Evolutionary conservation across 306 rosid species (phyloP), one percentile per base, ranked within the genome.

Genomic region (Cicer cuneatum): DNA sequence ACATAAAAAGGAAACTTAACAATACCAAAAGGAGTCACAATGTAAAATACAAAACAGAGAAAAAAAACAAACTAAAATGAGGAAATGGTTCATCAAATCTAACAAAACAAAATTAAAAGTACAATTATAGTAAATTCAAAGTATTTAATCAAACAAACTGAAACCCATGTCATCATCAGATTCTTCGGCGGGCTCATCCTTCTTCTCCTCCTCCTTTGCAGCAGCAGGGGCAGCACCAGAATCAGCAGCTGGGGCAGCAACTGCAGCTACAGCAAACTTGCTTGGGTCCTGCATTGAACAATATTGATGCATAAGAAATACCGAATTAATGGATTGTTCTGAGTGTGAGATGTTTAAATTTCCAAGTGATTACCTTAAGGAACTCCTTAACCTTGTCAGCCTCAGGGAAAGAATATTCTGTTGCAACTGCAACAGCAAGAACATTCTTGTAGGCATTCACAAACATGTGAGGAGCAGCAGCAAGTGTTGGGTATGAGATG

Each of bases 401-500:
- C 69, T 84, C 88, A 0, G 96, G 86, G 88, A 84, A 91, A 39
- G 89, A 45, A 47, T 89, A 93, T 12, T 87, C 87, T 0, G 93
- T 91, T 14, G 88, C 89, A 19, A 93, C 81, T 0, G 96, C 89
- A 49, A 93, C 69, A 10, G 96, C 82, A 56, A 93, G 86, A 38
- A 84, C 83, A 9, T 89, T 93, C 85, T 89, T 93, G 85, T 91
- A 93, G 64, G 83, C 93, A 70, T 91, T 93, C 73, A 82, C 41
- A 61, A 91, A 85, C 92, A 89, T 89, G 53, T 88, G 96, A 6
- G 98, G 97, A 0, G 98, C 98, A 33, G 97, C 96, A 0, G 97
- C 98, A 7, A 91, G 81, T 6, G 98, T 91, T 11, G 98, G 98
- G 83, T 77, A 93, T 0, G 93, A 86, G 9, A 91, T 9, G 14